Evolutionary conservation across 2,329 filamentous ascomycete genomes (phyloP).

Genomic region (Penicillium sp.): DNA sequence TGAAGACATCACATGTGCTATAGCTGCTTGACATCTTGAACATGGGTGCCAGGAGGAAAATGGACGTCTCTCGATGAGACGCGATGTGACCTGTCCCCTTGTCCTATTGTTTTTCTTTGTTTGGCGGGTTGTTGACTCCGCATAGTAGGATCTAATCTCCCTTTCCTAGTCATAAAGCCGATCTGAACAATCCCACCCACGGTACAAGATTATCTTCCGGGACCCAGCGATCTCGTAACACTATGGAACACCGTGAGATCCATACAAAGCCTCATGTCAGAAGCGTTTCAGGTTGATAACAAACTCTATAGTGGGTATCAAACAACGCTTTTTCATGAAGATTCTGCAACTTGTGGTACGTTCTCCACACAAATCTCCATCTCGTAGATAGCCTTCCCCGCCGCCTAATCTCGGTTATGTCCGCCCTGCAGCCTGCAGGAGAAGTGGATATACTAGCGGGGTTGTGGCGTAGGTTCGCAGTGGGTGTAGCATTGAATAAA

Average conservation of each 20-base stretch:
- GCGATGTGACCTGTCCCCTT: neutral
- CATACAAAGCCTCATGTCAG: neutral
- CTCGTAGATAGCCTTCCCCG: neutral
- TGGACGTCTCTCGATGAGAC: neutral
- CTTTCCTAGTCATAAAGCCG: neutral
- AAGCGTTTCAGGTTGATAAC: conserved; percentile 17
- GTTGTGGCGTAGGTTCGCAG: neutral
- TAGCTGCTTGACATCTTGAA: neutral
- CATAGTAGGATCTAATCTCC: neutral
- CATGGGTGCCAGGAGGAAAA: neutral
- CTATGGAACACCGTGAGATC: neutral
- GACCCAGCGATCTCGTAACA: conserved; percentile 9
- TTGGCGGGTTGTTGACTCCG: neutral
- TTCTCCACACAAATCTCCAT: neutral
- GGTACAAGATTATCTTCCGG: conserved; percentile 2
- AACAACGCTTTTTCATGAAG: neutral
- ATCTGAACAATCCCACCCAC: neutral
- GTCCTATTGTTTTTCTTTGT: neutral
- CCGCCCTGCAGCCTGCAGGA: neutral
- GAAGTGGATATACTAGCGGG: neutral
- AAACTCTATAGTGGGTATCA: neutral
- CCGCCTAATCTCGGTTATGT: conserved; percentile 8
- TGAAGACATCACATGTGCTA: neutral
- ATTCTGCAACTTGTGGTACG: neutral
- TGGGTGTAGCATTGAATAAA: conserved; percentile 1